Evolutionary conservation across 768 basidiomycete genomes (phyloP).

Genomic region (Panaeolus cyanescens): DNA sequence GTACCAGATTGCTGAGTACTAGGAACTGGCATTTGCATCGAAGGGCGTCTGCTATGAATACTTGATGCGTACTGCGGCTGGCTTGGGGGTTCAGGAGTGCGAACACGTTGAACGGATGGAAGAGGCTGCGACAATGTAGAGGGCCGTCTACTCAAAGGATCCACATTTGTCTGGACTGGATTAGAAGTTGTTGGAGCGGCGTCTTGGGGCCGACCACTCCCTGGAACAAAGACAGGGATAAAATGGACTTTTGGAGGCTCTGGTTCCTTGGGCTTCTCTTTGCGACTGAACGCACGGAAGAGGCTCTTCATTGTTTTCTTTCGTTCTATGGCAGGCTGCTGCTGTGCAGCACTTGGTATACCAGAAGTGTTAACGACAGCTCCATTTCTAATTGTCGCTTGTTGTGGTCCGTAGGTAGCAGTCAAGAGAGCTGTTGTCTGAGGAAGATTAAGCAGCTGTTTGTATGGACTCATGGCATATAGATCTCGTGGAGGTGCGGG

Average conservation of each 20-base stretch:
- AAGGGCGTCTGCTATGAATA: conserved; percentile 1
- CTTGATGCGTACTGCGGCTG: not conserved
- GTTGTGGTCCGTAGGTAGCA: conserved; percentile 27
- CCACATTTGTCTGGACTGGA: not conserved
- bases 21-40: not conserved
- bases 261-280: conserved; percentile 18
- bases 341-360: not conserved
- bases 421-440: conserved; percentile 41
- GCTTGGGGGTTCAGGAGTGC: not conserved
- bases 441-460: conserved; percentile 53
- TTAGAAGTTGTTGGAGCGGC: not conserved
- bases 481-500: conserved; percentile 64
- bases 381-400: conserved; percentile 12
- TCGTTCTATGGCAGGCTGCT: conserved; percentile 20
- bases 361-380: conserved; percentile 13
- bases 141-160: not conserved
- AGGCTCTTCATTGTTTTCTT: conserved; percentile 42
- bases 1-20: not conserved
- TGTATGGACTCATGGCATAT: conserved; percentile 60
- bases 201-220: not conserved
- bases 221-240: conserved; percentile 26
- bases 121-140: not conserved
- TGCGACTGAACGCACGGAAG: conserved; percentile 45
- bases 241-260: conserved; percentile 21
- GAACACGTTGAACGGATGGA: not conserved